phyloP scores from a whole-genome alignment of 2,329 filamentous ascomycete genomes.

The Elsinoe fawcettii region DNA sequence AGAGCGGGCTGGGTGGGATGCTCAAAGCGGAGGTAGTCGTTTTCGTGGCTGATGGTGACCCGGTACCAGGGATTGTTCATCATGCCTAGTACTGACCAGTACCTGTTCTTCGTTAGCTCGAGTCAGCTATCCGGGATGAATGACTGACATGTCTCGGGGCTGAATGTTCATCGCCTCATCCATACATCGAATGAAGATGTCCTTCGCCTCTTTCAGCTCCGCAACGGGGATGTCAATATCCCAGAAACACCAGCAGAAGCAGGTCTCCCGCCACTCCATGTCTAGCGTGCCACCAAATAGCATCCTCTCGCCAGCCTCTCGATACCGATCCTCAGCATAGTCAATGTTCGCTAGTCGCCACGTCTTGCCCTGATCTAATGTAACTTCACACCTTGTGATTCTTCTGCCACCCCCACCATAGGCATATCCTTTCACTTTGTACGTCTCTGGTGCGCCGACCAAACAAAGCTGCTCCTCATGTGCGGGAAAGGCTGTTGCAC shows the following conservation, averaged over 20 bases:
- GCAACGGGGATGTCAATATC: slow-evolving; percentile 57
- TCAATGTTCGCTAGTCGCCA: slow-evolving; percentile 72
- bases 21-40: slow-evolving; percentile 63
- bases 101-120: slow-evolving; percentile 34
- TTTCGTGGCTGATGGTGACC: slow-evolving; percentile 65
- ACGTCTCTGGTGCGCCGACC: slow-evolving; percentile 40
- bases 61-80: slow-evolving; percentile 98
- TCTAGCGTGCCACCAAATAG: slow-evolving; percentile 72
- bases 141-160: slow-evolving; percentile 65
- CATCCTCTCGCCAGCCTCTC: slow-evolving; percentile 53
- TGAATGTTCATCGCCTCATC: slow-evolving; percentile 82
- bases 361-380: slow-evolving; percentile 70
- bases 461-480: slow-evolving; percentile 63
- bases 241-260: slow-evolving; percentile 94
- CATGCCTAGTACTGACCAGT: slow-evolving; percentile 92
- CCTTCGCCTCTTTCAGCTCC: slow-evolving; percentile 56
- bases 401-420: slow-evolving; percentile 82
- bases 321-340: slow-evolving; percentile 81
- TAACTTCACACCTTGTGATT: slow-evolving; percentile 74
- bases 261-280: slow-evolving; percentile 71
- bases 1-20: slow-evolving; percentile 78
- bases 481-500: slow-evolving; percentile 68
- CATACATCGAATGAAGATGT: slow-evolving; percentile 79
- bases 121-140: too few species aligned
- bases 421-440: slow-evolving; percentile 70